Percentiles rank a stretch among this genome's conserved stretches.
These are phyloP conservation scores for Pascua guehoae DNA, from an alignment of 1,284 basidiomycete genomes.

Conservation along the genomic window DNA sequence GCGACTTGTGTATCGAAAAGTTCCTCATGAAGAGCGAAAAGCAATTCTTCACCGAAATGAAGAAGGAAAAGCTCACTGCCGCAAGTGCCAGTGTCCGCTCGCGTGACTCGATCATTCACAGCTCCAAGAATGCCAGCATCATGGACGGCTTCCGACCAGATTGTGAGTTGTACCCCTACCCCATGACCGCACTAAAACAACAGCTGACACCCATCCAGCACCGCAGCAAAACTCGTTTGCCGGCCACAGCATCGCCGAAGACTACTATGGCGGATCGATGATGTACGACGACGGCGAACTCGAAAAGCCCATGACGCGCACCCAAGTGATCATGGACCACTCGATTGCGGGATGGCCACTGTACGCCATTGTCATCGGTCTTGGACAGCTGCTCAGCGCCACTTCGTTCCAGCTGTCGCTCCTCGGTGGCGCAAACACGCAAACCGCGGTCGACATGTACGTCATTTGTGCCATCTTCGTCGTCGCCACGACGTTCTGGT, in stretches of 20 bases:
- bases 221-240: conserved; percentile 41
- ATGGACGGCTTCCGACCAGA: conserved; percentile 67
- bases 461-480: conserved; percentile 81
- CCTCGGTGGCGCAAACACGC: conserved; percentile 76
- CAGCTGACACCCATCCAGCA: conserved; percentile 11
- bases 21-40: conserved; percentile 86
- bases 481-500: conserved; percentile 80
- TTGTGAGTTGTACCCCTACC: conserved; percentile 54
- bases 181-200: background rate
- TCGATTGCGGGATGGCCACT: conserved; percentile 79
- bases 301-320: conserved; percentile 65
- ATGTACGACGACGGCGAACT: conserved; percentile 55
- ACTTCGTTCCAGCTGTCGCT: conserved; percentile 94
- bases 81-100: conserved; percentile 54
- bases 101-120: conserved; percentile 61
- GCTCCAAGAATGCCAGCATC: conserved; percentile 53
- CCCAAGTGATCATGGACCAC: conserved; percentile 75
- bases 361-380: conserved; percentile 79
- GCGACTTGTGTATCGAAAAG: conserved; percentile 84
- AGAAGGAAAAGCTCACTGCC: conserved; percentile 64
- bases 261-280: conserved; percentile 53
- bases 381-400: conserved; percentile 63
- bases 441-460: conserved; percentile 77
- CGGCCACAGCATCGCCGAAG: conserved; percentile 42
- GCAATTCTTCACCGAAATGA: conserved; percentile 82